Evolutionary conservation across 805 yeast species (phyloP).

Genomic region (Teunomyces barrocoloradensis): DNA sequence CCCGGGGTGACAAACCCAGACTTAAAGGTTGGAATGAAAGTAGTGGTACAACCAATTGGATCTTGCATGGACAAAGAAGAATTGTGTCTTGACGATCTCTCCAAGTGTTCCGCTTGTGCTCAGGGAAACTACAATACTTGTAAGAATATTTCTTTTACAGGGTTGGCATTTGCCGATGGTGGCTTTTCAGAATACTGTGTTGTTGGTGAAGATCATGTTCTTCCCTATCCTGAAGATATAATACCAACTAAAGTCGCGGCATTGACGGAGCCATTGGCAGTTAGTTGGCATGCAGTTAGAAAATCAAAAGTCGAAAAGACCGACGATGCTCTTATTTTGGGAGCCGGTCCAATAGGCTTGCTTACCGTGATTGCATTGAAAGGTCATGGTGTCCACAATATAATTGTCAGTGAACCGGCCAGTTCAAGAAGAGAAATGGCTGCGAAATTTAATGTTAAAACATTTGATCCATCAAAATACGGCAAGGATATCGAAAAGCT

Average conservation of each 20-base stretch:
- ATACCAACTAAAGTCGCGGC: slow-evolving; percentile 2
- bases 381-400: slow-evolving; percentile 1
- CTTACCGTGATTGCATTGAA: slow-evolving; percentile 1
- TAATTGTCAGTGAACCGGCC: slow-evolving; percentile 2
- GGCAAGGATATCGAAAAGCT: background rate
- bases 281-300: slow-evolving; percentile 4
- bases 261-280: slow-evolving; percentile 5
- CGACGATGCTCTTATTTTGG: slow-evolving; percentile 2
- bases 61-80: slow-evolving; percentile 3
- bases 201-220: slow-evolving; percentile 1
- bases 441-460: slow-evolving; percentile 1
- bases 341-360: slow-evolving; percentile 5
- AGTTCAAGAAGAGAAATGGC: slow-evolving; percentile 3
- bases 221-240: background rate
- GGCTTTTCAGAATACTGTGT: slow-evolving; percentile 5
- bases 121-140: slow-evolving; percentile 3
- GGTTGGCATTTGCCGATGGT: slow-evolving; percentile 5
- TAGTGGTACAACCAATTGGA: slow-evolving; percentile 3
- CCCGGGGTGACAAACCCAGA: background rate
- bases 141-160: background rate
- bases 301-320: background rate
- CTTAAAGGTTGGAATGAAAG: slow-evolving; percentile 3
- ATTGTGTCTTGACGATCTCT: background rate
- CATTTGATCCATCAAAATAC: slow-evolving; percentile 3
- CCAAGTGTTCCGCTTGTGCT: slow-evolving; percentile 3